Evolutionary conservation across 495 filamentous ascomycete species (phyloP).

Genomic region (Niebla homalea): DNA sequence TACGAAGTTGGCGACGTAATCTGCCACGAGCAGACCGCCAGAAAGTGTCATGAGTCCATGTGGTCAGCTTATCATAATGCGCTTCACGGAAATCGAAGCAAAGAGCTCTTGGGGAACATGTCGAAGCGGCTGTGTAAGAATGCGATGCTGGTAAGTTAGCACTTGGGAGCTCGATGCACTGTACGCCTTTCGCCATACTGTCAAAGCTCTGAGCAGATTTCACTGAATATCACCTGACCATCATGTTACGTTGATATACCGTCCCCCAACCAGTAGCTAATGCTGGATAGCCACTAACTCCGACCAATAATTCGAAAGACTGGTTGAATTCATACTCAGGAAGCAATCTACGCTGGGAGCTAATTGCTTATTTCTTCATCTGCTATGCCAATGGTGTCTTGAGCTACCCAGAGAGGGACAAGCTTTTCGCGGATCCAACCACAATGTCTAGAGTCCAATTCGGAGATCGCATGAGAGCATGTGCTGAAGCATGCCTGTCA

Average conservation of each 20-base stretch:
- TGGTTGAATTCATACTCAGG: conserved; percentile 36
- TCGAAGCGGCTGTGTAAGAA: not conserved
- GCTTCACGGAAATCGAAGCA: not conserved
- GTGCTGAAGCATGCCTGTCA: conserved; percentile 30
- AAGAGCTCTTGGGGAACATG: conserved; percentile 14
- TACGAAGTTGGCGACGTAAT: conserved; percentile 1
- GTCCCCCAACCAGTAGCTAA: no score
- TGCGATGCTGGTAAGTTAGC: not conserved
- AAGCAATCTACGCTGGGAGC: conserved; percentile 44
- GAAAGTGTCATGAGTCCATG: not conserved
- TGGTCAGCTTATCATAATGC: conserved; percentile 1
- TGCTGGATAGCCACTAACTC: not conserved
- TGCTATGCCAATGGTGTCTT: conserved; percentile 31
- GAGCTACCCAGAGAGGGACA: conserved; percentile 27
- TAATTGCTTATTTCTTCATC: conserved; percentile 39
- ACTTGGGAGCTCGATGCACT: no score
- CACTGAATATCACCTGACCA: no score
- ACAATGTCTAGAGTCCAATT: conserved; percentile 21
- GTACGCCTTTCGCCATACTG: no score
- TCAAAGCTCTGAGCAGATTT: no score
- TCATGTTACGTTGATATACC: no score
- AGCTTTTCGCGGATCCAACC: conserved; percentile 16
- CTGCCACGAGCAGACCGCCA: not conserved
- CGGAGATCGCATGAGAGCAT: conserved; percentile 25
- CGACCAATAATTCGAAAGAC: conserved; percentile 9